Base-by-base conservation (phyloP, 2,329 filamentous ascomycete genomes). In the Tetracladium maxilliforme region DNA sequence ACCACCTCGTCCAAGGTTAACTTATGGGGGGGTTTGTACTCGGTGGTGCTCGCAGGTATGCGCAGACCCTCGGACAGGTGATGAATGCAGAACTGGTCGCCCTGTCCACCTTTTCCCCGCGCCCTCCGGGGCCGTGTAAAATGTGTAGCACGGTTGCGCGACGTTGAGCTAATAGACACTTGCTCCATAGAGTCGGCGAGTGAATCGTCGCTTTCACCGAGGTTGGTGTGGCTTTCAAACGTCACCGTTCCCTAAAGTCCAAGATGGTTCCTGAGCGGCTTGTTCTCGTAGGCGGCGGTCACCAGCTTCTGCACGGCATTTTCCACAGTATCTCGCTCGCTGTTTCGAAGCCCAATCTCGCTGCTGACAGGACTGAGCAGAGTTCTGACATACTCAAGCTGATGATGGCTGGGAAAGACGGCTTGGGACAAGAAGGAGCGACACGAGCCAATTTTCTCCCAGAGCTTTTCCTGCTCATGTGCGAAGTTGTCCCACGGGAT, bases 1-100 rank as follows among this genome's bases (percentile, higher is more conserved):
- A 42, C 27, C 6, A 55, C 27, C 29, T 51, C 41, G 15, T 48
- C 38, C 7, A 24, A 19, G 7, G 30, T 46, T 15, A 54, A 31
- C 34, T 54, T 50, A 27, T 54, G 40, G 14, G 47, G 51, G 15
- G 48, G 27, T 29, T 52, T 52, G 30, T 54, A 52, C 29, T 54
- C 39, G 30, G 51, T 52, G 6, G 44, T 44, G 14, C 43, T 17
- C 2, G 24, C 22, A 2, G 47, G 46, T 11, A 11, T 11, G 11
- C 9, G 9, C 9, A 9, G 9, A 9, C 18, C 18, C 9, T 19
- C 18, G 9, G 18, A 9, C 11, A 11, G 9, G 9, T 11, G 18
- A 11, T 19, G 11, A 11, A 19, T 19, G 18, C 18, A 19, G 18
- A 19, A 19, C 11, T 19, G 18, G 11, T 19, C 18, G n/a, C n/a